Evolutionary conservation across 768 basidiomycete species (phyloP), one percentile per base, ranked within the genome.

Genomic region (Collybia mongolica): DNA sequence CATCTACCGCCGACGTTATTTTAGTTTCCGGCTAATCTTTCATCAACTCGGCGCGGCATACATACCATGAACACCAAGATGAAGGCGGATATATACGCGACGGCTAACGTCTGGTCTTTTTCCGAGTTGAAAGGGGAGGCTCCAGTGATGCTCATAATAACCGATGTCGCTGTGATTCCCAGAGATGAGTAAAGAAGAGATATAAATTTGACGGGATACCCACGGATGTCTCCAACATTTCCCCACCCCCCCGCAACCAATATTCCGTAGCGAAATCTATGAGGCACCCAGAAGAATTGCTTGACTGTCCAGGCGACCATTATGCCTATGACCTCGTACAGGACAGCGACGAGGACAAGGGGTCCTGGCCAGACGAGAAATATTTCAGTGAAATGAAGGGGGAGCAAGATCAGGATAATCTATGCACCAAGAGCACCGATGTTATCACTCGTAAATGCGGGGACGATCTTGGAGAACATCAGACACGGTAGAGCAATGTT

Each of bases 241-340:
- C 72, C 77, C 80, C 81, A 90, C 2, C 77, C 80, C 35, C 86
- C 88, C 0, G 87, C 86, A 2, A 80, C 79, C 0, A 90, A 58
- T 19, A 90, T 73, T 0, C 88, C 90, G 57, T 83, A 80, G 41
- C 88, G 72, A 60, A 90, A 90, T 22, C 85, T 76, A 59, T 88
- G 84, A 1, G 89, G 89, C 2, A 90, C 86, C 81, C 87, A 90
- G 58, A 86, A 89, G 44, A 86, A 56, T 53, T 79, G 77, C 43
- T 78, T 79, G 46, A 82, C 66, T n/a, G 77, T 41, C 71, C 74
- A 83, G 0, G 82, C 80, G 19, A 84, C 71, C 6, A 63, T 29
- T 7, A 82, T 60, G 6, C 89, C 85, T 4, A 86, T 64, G 2
- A 58, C 59, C 51, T 84, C 76, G 54, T 90, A 90, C 3, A 84